Evolutionary conservation across 2,329 filamentous ascomycete species (phyloP).

Genomic region (Apiospora rasikravindrae): DNA sequence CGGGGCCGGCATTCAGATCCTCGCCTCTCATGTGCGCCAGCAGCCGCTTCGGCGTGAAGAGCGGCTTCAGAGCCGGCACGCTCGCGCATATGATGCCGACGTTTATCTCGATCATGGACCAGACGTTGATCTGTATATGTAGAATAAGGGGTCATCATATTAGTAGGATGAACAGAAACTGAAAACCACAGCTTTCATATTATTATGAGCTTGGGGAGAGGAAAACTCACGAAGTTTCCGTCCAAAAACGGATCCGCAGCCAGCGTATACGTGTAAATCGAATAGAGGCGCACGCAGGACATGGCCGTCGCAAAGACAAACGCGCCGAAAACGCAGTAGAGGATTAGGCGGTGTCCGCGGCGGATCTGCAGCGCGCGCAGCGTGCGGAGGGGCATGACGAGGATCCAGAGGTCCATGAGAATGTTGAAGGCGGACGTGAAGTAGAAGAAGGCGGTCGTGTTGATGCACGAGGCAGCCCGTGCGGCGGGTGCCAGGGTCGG

Average conservation of each 20-base stretch:
- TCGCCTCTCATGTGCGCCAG: constrained; percentile 19
- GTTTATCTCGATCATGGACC: constrained; percentile 56
- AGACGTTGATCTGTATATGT: constrained; percentile 41
- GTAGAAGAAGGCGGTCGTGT: constrained; percentile 48
- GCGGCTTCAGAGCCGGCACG: constrained; percentile 54
- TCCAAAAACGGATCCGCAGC: constrained; percentile 43
- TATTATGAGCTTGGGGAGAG: no score
- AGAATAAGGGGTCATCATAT: neutral
- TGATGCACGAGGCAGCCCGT: constrained; percentile 42
- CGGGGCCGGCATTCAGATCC: neutral
- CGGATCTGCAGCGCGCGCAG: constrained; percentile 53
- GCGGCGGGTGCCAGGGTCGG: constrained; percentile 25
- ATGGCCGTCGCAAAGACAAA: constrained; percentile 44
- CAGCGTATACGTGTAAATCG: constrained; percentile 44
- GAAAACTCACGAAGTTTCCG: constrained; percentile 32
- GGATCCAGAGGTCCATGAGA: constrained; percentile 51
- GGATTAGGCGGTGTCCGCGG: constrained; percentile 53
- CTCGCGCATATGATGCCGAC: constrained; percentile 55
- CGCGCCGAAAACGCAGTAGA: constrained; percentile 50
- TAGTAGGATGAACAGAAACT: neutral
- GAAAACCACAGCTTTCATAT: neutral
- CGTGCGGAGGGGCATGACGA: constrained; percentile 50
- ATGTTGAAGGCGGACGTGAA: constrained; percentile 52
- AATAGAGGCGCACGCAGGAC: constrained; percentile 46
- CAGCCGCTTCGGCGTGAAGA: constrained; percentile 45